These are phyloP conservation scores for Leccinum rimulosum DNA, from an alignment of 768 basidiomycete species.

Conservation along the genomic window DNA sequence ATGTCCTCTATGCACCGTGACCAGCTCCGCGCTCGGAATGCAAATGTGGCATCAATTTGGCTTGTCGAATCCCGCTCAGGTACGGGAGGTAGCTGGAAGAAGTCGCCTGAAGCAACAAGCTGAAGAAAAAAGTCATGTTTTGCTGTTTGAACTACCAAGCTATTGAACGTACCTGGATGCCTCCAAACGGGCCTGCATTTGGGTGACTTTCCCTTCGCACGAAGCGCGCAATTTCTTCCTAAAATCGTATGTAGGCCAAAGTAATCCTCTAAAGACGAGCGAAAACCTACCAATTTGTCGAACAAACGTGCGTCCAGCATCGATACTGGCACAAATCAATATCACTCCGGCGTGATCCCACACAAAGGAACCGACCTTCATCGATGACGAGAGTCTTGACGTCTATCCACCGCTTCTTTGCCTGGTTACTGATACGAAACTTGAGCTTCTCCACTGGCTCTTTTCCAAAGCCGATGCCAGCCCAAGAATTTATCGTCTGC, in stretches of 20 bases:
- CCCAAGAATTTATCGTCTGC: conserved; percentile 62
- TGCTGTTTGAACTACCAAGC: neutral
- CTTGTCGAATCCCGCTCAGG: conserved; percentile 47
- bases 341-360: neutral
- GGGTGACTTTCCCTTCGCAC: conserved; percentile 36
- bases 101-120: conserved; percentile 75
- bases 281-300: conserved; percentile 60
- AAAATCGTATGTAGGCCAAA: neutral
- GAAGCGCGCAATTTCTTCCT: conserved; percentile 39
- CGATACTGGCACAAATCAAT: conserved; percentile 45
- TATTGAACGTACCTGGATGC: conserved; percentile 50
- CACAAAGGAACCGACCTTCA: conserved; percentile 49
- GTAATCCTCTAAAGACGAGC: conserved; percentile 31
- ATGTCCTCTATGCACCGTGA: conserved; percentile 45
- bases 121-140: conserved; percentile 28
- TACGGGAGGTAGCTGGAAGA: conserved; percentile 80
- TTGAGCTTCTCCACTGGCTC: conserved; percentile 44
- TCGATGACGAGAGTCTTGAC: conserved; percentile 64
- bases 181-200: conserved; percentile 51
- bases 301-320: conserved; percentile 73
- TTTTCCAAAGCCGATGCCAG: conserved; percentile 61
- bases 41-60: conserved; percentile 51
- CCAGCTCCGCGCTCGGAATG: conserved; percentile 70
- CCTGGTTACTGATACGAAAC: conserved; percentile 27
- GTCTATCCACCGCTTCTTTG: conserved; percentile 47